These are phyloP conservation scores for Coelastrella sp. DNA, from an alignment of 139 green algal genomes.

Conservation along the genomic window DNA sequence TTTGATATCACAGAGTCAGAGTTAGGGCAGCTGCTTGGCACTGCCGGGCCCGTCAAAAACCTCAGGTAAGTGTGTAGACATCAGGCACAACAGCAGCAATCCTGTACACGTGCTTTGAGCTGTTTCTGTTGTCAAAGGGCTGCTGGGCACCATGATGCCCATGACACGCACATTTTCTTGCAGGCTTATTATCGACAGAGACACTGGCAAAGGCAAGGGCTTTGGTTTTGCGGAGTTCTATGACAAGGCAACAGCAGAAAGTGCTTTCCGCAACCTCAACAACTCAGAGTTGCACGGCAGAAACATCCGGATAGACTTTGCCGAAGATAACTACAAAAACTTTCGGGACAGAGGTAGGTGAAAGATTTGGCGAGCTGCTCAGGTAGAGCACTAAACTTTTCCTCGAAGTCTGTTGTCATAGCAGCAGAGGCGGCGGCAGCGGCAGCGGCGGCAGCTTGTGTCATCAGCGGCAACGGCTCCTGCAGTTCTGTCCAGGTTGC, in stretches of 20 bases:
- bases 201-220: conserved; percentile 94
- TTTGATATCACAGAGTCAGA: conserved; percentile 86
- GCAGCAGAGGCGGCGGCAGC: not conserved
- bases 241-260: conserved; percentile 90
- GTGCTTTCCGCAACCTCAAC: conserved; percentile 89
- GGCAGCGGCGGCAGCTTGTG: not conserved
- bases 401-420: not conserved
- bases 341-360: conserved; percentile 3
- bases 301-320: conserved; percentile 76
- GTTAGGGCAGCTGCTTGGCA: conserved; percentile 75
- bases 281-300: conserved; percentile 74
- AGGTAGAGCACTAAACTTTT: not conserved
- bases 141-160: not conserved
- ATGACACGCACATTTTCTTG: not conserved
- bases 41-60: conserved; percentile 82
- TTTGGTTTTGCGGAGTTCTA: conserved; percentile 97
- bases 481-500: too few species aligned
- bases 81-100: not conserved
- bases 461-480: not conserved
- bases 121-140: too few species aligned
- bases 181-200: conserved; percentile 92
- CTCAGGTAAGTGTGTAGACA: conserved; percentile 64
- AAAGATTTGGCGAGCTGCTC: not conserved
- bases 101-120: too few species aligned
- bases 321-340: conserved; percentile 55